Percentiles rank a stretch among this genome's conserved stretches.
Evolutionary conservation across 306 rosid genomes (phyloP).

Genomic region (Pterocarpus macrocarpus): DNA sequence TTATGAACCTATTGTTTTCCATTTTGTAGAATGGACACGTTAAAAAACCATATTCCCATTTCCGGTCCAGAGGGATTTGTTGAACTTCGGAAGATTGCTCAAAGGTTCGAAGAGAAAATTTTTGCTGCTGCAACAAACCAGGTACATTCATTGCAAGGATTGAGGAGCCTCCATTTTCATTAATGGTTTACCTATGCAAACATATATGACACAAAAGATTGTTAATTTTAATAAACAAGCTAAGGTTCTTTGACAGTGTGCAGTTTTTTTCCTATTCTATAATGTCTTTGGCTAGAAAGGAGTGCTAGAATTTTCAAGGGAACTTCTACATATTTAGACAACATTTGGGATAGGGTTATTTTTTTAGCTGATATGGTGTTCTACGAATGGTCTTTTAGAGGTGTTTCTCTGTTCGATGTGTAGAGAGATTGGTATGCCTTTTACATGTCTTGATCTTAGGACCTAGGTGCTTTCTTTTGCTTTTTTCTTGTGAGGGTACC

Average conservation of each 20-base stretch:
- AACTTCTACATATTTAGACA: background rate
- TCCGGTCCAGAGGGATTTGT: conserved; percentile 68
- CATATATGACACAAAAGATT: background rate
- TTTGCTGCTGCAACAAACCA: conserved; percentile 67
- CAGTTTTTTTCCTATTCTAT: background rate
- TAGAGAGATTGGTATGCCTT: background rate
- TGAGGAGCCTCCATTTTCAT: background rate
- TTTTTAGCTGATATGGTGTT: background rate
- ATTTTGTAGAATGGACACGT: conserved; percentile 70
- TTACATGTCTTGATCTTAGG: background rate
- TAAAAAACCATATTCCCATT: conserved; percentile 74
- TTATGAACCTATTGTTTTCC: background rate
- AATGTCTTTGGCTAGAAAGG: background rate
- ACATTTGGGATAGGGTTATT: background rate
- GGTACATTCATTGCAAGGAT: conserved; percentile 52
- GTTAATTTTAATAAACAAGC: background rate
- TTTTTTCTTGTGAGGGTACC: background rate
- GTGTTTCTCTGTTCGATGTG: background rate
- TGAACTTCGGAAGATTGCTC: conserved; percentile 73
- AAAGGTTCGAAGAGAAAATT: conserved; percentile 87
- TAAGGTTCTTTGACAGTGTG: background rate
- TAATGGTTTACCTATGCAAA: conserved; percentile 9
- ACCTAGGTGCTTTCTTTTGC: background rate
- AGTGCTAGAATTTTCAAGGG: background rate
- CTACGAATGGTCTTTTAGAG: background rate